Base-by-base conservation (phyloP, 345 rosid genomes). In the Cardiospermum halicacabum region DNA sequence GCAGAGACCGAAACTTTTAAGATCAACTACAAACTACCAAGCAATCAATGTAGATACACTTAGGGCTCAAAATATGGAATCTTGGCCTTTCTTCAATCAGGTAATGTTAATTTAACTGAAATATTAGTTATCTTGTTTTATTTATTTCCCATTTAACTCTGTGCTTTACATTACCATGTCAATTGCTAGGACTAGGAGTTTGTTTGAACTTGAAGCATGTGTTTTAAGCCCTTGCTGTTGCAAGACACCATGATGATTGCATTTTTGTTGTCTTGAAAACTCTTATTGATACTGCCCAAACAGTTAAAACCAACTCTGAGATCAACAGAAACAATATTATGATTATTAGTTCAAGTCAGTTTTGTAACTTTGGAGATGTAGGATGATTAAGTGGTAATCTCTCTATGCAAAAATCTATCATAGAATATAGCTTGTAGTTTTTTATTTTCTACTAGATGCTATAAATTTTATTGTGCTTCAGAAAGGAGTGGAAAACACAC, bases 81-180 rank as follows among this genome's bases (percentile, higher is more conserved):
- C 97, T 42, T 79, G 84, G 82, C 98, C 98, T 53, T 86, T 88
- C 82, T 93, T 77, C 79, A 86, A 88, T 67, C 94, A 89, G 90
- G 98, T 87, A 66, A 50, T 19, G 59, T 21, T 59, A 24, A 57
- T 18, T 51, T 16, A 13, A 32, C 26, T 16, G 5, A 22, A 36
- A 0, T 3, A 31, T 28, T 47, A 11, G n/a, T 63, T 12, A n/a
- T 36, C 26, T 22, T 24, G 19, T 24, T 19, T 30, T 6, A 15
- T 71, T 43, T 58, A 6, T 25, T 22, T 27, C 27, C 36, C 2
- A 55, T 45, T 21, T 39, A 56, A 11, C 34, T 62, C 4, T 54
- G 53, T 7, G 22, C 24, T 3, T n/a, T n/a, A n/a, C n/a, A n/a
- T n/a, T n/a, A 36, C 25, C 49, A 32, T 37, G 13, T 11, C 10